Conservation (phyloP, 306 rosid genomes). For the Myrica gale region DNA sequence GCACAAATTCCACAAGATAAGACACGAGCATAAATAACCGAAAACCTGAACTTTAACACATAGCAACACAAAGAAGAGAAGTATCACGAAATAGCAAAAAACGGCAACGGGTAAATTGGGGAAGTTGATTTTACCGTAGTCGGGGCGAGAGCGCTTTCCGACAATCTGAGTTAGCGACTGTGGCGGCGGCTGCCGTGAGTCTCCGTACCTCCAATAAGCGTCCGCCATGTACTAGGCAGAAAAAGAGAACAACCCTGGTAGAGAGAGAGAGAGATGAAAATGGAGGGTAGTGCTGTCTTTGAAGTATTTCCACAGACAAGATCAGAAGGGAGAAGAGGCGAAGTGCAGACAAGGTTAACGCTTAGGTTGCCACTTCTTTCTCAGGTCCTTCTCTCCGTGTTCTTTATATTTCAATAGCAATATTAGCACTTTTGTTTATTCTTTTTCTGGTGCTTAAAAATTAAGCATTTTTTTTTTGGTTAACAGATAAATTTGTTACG, state of each 20-base stretch:
- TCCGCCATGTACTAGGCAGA: constrained; percentile 54
- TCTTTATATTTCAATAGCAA: no score
- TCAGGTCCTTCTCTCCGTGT: no score
- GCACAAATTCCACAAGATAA: neutral
- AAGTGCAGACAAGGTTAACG: neutral
- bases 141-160: constrained; percentile 86
- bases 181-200: constrained; percentile 57
- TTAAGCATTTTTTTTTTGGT: no score
- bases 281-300: neutral
- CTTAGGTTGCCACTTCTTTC: no score
- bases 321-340: neutral
- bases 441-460: no score
- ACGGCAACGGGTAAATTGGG: neutral
- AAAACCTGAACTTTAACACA: constrained; percentile 30
- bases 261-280: neutral
- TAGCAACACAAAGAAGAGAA: neutral
- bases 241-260: neutral
- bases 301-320: neutral
- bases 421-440: no score
- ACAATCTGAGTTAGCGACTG: constrained; percentile 48
- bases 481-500: no score
- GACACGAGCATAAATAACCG: neutral
- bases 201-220: constrained; percentile 88
- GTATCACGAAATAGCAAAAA: neutral
- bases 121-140: constrained; percentile 51